These are phyloP conservation scores for Boletus tylopilopsis DNA, from an alignment of 768 basidiomycete species.

Conservation along the genomic window DNA sequence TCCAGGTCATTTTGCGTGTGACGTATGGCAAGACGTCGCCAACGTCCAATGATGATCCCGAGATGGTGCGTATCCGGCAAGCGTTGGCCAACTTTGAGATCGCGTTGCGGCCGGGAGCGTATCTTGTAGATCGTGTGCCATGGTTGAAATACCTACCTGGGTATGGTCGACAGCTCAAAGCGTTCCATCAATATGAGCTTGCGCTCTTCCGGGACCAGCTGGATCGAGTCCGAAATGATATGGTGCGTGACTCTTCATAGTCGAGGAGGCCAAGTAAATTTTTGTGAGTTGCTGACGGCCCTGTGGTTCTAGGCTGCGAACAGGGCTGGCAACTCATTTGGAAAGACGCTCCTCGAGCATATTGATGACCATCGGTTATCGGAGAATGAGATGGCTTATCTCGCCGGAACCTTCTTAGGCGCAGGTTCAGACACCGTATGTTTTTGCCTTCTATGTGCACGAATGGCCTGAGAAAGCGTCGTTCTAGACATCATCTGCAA, in stretches of 20 bases:
- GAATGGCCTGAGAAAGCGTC: neutral
- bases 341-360: slow-evolving; percentile 48
- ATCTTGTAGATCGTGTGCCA: slow-evolving; percentile 33
- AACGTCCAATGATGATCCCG: too few species aligned
- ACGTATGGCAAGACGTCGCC: slow-evolving; percentile 29
- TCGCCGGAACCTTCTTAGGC: slow-evolving; percentile 62
- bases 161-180: slow-evolving; percentile 48
- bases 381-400: slow-evolving; percentile 56
- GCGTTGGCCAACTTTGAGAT: slow-evolving; percentile 20
- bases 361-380: slow-evolving; percentile 48
- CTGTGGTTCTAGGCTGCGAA: slow-evolving; percentile 5
- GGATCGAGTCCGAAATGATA: slow-evolving; percentile 16
- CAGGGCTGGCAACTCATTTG: slow-evolving; percentile 34
- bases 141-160: slow-evolving; percentile 47
- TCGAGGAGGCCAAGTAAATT: too few species aligned
- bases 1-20: slow-evolving; percentile 19
- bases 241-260: too few species aligned
- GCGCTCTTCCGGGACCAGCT: slow-evolving; percentile 45
- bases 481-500: slow-evolving; percentile 53
- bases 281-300: too few species aligned
- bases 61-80: slow-evolving; percentile 16
- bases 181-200: slow-evolving; percentile 50
- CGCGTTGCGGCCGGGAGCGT: slow-evolving; percentile 32
- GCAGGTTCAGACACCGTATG: slow-evolving; percentile 59
- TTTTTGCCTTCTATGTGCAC: too few species aligned